Evolutionary conservation across 2,329 filamentous ascomycete genomes (phyloP).

Genomic region (Dothistroma pini): DNA sequence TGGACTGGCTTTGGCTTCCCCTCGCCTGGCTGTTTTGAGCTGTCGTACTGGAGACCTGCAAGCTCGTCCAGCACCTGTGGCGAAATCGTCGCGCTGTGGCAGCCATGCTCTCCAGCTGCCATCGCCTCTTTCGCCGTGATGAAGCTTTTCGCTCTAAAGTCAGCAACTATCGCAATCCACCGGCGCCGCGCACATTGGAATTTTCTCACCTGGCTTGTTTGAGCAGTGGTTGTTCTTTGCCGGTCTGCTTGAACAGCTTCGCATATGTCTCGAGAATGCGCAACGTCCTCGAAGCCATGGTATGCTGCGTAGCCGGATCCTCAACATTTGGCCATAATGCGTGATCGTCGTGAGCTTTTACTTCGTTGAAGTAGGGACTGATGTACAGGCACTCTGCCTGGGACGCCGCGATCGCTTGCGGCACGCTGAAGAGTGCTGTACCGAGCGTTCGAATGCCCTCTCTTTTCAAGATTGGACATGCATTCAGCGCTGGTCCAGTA

Average conservation of each 20-base stretch:
- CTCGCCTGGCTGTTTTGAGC: slow-evolving; percentile 17
- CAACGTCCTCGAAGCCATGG: slow-evolving; percentile 19
- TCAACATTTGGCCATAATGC: slow-evolving; percentile 17
- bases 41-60: slow-evolving; percentile 20
- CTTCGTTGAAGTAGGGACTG: slow-evolving; percentile 62
- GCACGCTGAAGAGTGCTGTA: slow-evolving; percentile 60
- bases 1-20: slow-evolving; percentile 18
- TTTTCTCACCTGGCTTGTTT: slow-evolving; percentile 18
- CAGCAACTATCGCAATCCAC: slow-evolving; percentile 37
- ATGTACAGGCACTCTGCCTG: slow-evolving; percentile 59
- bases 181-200: background rate
- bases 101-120: slow-evolving; percentile 49
- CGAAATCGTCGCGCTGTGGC: slow-evolving; percentile 58
- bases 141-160: slow-evolving; percentile 52
- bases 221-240: slow-evolving; percentile 38
- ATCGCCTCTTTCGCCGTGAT: slow-evolving; percentile 58
- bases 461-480: slow-evolving; percentile 53
- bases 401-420: slow-evolving; percentile 57
- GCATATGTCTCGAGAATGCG: slow-evolving; percentile 22
- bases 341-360: slow-evolving; percentile 51
- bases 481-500: slow-evolving; percentile 62
- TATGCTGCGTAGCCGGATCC: slow-evolving; percentile 17
- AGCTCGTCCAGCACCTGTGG: slow-evolving; percentile 47
- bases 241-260: slow-evolving; percentile 4
- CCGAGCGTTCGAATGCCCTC: slow-evolving; percentile 57